Conservation (phyloP, 441 rosid genomes). For the Populus tomentosa region DNA sequence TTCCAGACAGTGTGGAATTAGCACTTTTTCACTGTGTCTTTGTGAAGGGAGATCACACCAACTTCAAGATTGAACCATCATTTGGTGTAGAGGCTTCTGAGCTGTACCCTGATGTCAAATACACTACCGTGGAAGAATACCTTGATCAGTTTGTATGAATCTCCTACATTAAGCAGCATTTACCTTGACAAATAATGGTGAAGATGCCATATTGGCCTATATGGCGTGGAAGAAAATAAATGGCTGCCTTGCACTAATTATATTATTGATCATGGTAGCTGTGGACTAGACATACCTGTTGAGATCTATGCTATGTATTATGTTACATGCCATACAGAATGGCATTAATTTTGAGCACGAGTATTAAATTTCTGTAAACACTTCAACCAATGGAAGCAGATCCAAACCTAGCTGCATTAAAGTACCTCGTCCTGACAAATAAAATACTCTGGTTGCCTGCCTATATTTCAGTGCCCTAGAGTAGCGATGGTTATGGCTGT, state of each 20-base stretch:
- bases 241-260: background rate
- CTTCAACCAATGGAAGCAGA: background rate
- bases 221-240: background rate
- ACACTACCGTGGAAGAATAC: slow-evolving; percentile 52
- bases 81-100: slow-evolving; percentile 58
- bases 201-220: background rate
- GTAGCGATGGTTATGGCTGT: background rate
- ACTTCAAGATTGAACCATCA: slow-evolving; percentile 47
- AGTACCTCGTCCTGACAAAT: background rate
- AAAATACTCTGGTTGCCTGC: no score
- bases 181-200: background rate
- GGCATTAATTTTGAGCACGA: background rate
- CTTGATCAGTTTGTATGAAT: slow-evolving; percentile 39
- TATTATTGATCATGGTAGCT: no score
- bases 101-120: slow-evolving; percentile 65
- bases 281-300: no score
- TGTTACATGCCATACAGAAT: background rate
- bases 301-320: no score
- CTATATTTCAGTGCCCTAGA: background rate
- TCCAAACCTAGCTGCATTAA: background rate
- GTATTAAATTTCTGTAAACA: background rate
- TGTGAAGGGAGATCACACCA: slow-evolving; percentile 59
- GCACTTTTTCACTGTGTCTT: slow-evolving; percentile 44
- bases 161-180: background rate
- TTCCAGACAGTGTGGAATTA: slow-evolving; percentile 35